Evolutionary conservation across 2,329 filamentous ascomycete species (phyloP), one percentile per base, ranked within the genome.

Genomic region (Chrysosphaeria jannelii): DNA sequence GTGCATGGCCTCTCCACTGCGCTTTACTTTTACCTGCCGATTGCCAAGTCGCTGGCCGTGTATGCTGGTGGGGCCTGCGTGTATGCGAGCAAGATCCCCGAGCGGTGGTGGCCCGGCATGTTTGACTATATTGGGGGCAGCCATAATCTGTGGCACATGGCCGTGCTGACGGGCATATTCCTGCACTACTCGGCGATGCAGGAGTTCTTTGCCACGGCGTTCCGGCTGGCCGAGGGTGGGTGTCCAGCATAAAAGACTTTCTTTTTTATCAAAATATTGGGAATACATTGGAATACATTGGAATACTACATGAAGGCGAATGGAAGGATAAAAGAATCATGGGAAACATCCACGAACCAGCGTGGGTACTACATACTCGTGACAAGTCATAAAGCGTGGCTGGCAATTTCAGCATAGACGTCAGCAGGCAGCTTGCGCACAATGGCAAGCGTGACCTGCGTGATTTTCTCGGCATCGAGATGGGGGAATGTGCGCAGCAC

Each of bases 181-280:
- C 93, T 90, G 42, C 85, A 97, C 44, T 97, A 93, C 46, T 57
- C 59, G 12, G 85, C 85, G 10, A 91, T 97, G 81, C 74, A 91
- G 43, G 61, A 78, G 26, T 85, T 97, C 44, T 97, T 97, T 38
- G 56, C 69, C 4, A 57, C 56, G 19, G 74, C 74, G 8, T 81
- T 81, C 43, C 45, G 52, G 32, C 57, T 69, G 28, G 70, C 69
- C 3, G 40, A 63, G 38, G 52, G 45, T 22, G 56, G 54, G n/a
- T 64, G 58, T 36, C 51, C 56, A 11, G 39, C 47, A 2, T 59
- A 56, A n/a, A n/a, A n/a, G n/a, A n/a, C n/a, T 32, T 61, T n/a
- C n/a, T n/a, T n/a, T n/a, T n/a, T n/a, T n/a, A n/a, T n/a, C n/a
- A n/a, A n/a, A n/a, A n/a, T n/a, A n/a, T n/a, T n/a, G n/a, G n/a